Percentiles rank a stretch among this genome's conserved stretches.
These are phyloP conservation scores for Dactylonectria estremocensis DNA, from an alignment of 2,329 filamentous ascomycete genomes.

Conservation along the genomic window DNA sequence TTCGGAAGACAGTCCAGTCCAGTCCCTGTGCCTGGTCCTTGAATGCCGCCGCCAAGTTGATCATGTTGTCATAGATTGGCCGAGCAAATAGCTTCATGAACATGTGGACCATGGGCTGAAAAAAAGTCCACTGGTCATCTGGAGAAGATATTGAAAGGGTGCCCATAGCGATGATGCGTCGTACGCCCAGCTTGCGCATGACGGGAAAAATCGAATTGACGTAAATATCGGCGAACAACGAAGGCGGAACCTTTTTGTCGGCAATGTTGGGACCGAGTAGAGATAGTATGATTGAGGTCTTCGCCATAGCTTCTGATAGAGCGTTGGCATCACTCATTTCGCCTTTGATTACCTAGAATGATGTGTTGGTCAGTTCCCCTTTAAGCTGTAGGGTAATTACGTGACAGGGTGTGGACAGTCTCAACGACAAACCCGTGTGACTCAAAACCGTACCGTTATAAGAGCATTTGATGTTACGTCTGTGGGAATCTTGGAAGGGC, in stretches of 20 bases:
- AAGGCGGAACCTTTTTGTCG: neutral
- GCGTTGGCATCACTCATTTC: slow-evolving; percentile 37
- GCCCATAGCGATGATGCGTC: slow-evolving; percentile 54
- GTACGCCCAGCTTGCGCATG: slow-evolving; percentile 31
- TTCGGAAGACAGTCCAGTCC: slow-evolving; percentile 50
- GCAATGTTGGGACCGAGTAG: slow-evolving; percentile 28
- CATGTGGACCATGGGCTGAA: slow-evolving; percentile 24
- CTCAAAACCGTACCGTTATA: slow-evolving; percentile 20
- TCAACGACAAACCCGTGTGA: neutral
- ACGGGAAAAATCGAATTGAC: slow-evolving; percentile 18
- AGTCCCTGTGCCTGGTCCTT: slow-evolving; percentile 39
- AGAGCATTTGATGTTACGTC: slow-evolving; percentile 17
- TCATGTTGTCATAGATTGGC: slow-evolving; percentile 39
- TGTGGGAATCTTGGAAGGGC: slow-evolving; percentile 24
- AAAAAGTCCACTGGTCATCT: slow-evolving; percentile 42
- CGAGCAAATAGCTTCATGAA: slow-evolving; percentile 34
- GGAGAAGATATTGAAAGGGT: slow-evolving; percentile 48
- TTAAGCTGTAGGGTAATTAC: neutral
- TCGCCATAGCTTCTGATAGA: slow-evolving; percentile 14
- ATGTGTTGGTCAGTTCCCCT: neutral
- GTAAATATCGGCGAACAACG: neutral
- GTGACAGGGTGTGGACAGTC: neutral
- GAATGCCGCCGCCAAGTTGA: slow-evolving; percentile 41
- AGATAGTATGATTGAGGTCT: slow-evolving; percentile 25
- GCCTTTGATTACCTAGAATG: slow-evolving; percentile 48